These are phyloP conservation scores for Dianthus caryophyllus DNA, from an alignment of 148 eudicot genomes.

Conservation along the genomic window DNA sequence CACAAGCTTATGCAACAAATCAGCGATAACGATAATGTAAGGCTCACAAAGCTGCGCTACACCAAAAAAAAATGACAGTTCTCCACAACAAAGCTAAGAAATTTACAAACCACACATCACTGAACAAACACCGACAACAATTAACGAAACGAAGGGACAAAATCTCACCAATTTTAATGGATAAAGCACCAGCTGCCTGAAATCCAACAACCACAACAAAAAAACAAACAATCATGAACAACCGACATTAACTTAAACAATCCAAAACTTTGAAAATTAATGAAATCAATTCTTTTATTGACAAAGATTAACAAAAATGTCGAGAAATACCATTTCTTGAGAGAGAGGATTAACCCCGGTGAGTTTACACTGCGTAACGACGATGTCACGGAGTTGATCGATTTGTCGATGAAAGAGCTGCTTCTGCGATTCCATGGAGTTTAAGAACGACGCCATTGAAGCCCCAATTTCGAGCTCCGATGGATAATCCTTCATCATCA, in stretches of 20 bases:
- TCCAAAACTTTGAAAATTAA: not conserved
- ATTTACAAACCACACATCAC: not conserved
- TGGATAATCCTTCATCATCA: conserved; percentile 30
- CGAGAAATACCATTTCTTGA: conserved; percentile 72
- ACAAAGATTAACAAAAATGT: conserved; percentile 3
- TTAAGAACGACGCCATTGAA: conserved; percentile 38
- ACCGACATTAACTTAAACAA: not conserved
- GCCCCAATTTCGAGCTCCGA: conserved; percentile 39
- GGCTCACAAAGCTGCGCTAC: not conserved
- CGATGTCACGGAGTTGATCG: conserved; percentile 54
- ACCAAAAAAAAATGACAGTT: not conserved
- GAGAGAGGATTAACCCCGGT: conserved; percentile 93
- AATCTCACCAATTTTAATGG: conserved; percentile 74
- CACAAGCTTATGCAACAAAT: conserved; percentile 1
- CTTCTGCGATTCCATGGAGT: conserved; percentile 54
- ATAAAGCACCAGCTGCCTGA: conserved; percentile 98
- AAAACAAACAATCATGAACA: conserved; percentile 5
- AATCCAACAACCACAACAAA: conserved; percentile 20
- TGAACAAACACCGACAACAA: not conserved
- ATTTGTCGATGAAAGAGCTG: conserved; percentile 59
- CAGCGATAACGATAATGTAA: not conserved
- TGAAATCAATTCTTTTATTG: not conserved
- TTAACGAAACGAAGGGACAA: not conserved
- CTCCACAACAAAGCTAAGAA: not conserved
- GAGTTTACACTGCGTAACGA: conserved; percentile 66